Conservation (phyloP, 768 basidiomycete genomes). For the Calocera viscosa region DNA sequence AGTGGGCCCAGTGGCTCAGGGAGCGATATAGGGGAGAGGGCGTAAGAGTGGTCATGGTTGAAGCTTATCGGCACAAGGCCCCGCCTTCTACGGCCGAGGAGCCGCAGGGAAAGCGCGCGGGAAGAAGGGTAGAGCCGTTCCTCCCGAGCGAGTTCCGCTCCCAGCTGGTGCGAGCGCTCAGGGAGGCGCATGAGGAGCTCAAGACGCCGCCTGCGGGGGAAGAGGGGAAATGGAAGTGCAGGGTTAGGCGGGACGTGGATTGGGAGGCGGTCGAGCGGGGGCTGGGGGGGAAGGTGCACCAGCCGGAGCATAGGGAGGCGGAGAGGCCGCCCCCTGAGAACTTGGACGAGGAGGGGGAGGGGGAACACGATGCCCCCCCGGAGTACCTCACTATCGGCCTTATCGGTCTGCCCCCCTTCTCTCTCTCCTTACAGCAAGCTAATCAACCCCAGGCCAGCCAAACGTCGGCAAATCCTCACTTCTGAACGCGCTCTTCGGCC, state of each 20-base stretch:
- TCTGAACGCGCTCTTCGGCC: constrained; percentile 80
- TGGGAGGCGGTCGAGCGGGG: constrained; percentile 54
- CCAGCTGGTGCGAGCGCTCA: constrained; percentile 52
- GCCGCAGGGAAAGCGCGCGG: too few relatives aligned
- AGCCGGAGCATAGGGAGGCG: constrained; percentile 15
- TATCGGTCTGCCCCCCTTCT: constrained; percentile 40
- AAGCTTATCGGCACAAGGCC: constrained; percentile 52
- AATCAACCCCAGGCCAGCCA: constrained; percentile 53
- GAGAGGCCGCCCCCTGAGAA: constrained; percentile 14
- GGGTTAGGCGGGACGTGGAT: constrained; percentile 52
- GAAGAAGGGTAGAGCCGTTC: constrained; percentile 38
- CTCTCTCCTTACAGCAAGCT: background rate
- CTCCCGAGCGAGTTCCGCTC: constrained; percentile 55
- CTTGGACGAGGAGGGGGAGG: constrained; percentile 25
- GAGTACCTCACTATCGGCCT: constrained; percentile 60
- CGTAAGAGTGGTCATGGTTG: constrained; percentile 56
- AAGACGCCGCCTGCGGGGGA: constrained; percentile 49
- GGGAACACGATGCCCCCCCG: constrained; percentile 25
- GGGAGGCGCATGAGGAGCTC: constrained; percentile 52
- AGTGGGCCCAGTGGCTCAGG: constrained; percentile 55
- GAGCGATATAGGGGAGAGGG: constrained; percentile 35
- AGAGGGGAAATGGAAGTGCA: constrained; percentile 51
- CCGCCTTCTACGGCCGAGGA: background rate
- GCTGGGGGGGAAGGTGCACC: constrained; percentile 11
- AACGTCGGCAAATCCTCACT: constrained; percentile 93